These are phyloP conservation scores for Wickerhamiella occidentalis DNA, from an alignment of 805 yeast species.

Conservation along the genomic window DNA sequence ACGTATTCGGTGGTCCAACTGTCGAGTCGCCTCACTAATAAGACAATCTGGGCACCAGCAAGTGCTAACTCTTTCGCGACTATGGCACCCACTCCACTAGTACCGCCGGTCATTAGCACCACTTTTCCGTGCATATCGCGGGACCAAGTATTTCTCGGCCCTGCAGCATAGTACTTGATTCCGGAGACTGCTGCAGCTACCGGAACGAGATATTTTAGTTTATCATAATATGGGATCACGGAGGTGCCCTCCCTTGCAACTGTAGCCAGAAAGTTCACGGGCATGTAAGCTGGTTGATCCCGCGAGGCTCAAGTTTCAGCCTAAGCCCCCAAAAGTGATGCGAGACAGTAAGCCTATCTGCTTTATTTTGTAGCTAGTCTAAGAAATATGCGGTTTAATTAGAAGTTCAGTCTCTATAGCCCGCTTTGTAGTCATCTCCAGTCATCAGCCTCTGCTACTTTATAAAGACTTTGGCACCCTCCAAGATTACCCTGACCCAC, in stretches of 20 bases:
- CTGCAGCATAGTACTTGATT: slow-evolving; percentile 64
- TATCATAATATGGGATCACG: slow-evolving; percentile 60
- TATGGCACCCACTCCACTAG: slow-evolving; percentile 78
- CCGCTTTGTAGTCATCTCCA: too few species aligned
- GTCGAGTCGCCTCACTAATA: slow-evolving; percentile 52
- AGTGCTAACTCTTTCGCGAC: slow-evolving; percentile 61
- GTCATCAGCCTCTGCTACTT: neutral
- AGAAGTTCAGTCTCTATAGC: too few species aligned
- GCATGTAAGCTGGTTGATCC: slow-evolving; percentile 40
- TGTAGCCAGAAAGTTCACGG: slow-evolving; percentile 65
- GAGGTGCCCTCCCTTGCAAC: slow-evolving; percentile 61
- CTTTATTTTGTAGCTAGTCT: too few species aligned
- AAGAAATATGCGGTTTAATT: too few species aligned
- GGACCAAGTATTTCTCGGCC: slow-evolving; percentile 80
- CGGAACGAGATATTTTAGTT: slow-evolving; percentile 44
- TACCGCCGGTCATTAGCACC: slow-evolving; percentile 57
- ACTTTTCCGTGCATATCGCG: slow-evolving; percentile 87
- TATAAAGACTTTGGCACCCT: neutral
- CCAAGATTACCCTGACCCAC: neutral
- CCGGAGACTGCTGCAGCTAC: slow-evolving; percentile 35
- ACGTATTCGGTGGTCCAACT: slow-evolving; percentile 72
- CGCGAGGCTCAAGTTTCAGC: neutral
- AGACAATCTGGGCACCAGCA: slow-evolving; percentile 75
- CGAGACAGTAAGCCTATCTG: too few species aligned
- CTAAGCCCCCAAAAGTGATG: too few species aligned